Base-by-base conservation (phyloP, 192 early-diverging fungal species). In the Umbelopsis ramanniana region DNA sequence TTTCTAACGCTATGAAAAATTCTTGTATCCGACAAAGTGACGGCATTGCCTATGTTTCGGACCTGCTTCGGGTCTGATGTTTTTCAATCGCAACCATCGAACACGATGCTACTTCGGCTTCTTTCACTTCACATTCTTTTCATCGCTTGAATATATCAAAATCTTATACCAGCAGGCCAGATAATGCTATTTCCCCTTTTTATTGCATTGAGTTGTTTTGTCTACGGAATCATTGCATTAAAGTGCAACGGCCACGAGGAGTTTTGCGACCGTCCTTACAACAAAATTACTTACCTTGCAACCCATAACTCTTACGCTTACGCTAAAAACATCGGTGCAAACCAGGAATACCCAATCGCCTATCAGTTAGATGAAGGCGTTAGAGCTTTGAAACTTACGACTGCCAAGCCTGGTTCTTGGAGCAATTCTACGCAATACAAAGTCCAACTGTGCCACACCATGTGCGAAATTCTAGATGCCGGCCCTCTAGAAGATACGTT, bases 281-380 rank as follows among this genome's bases (percentile, higher is more conserved):
- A 83, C 74, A 66, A 86, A 47, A 86, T 95, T 46, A 82, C 90
- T 1, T 89, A 84, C 35, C 74, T 87, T 6, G 86, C 86, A 5
- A 92, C 93, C 11, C 92, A 95, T 80, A 93, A 93, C 71, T 86
- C 91, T 6, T 91, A 80, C 75, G 87, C 91, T 22, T 73, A 71
- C n/a, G 75, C 82, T 33, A 45, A 47, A n/a, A 80, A 86, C 35
- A 73, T 86, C 8, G 82, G 83, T 10, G 86, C 89, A 9, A 91
- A 89, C 73, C 92, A 93, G 77, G 76, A 87, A 73, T 74, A 80
- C 37, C 69, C 83, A 33, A 89, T 95, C 45, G 50, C 63, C 23
- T 74, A 75, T 10, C 92, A 95, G 72, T 84, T 95, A 15, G 79
- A 84, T 50, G 87, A 89, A 54, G 93, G 93, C 9, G 81, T 95